Base-by-base conservation (phyloP, 2,329 filamentous ascomycete species). In the Thielaviopsis cerberus region DNA sequence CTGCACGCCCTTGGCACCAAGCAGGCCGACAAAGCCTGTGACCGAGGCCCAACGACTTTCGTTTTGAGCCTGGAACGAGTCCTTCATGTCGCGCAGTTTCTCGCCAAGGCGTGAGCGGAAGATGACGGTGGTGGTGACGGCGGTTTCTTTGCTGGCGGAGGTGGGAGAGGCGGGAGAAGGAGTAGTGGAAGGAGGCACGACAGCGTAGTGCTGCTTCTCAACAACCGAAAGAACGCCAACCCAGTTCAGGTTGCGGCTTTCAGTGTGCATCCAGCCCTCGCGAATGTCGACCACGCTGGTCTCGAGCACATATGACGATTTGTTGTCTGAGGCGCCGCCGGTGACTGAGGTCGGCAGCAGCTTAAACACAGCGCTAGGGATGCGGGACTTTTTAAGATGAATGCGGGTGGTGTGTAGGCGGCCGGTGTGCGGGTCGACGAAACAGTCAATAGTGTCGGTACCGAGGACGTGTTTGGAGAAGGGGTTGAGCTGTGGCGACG, bases 401-500 rank as follows among this genome's bases (percentile, higher is more conserved):
- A 92, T 78, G 63, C 87, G 85, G 7, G 85, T 84, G 23, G 86
- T 91, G 65, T 86, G 80, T 24, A 92, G 75, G 54, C 83, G 82
- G 64, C 86, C 85, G 1, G 85, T 86, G n/a, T 71, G 72, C 6
- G 82, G 76, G 69, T 91, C 86, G 70, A 88, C 80, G 69, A 78
- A 74, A 63, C 82, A 84, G 54, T 81, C 80, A 68, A 92, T 87
- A 65, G 86, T 88, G 70, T 92, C 87, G 69, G 86, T 89, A 67
- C 85, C 88, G 64, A 89, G 74, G 57, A 92, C 87, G 72, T 92
- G 87, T 62, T 79, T 82, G 63, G 83, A 83, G 73, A 91, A 90
- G 6, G 87, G 87, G 67, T 91, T 92, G 63, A 79, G 72, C 63
- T 79, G 74, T 27, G 78, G 77, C 4, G 77, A 80, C 61, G 86